Conservation (phyloP, 176 grass and related monocot genomes). For the Eleusine coracana region DNA sequence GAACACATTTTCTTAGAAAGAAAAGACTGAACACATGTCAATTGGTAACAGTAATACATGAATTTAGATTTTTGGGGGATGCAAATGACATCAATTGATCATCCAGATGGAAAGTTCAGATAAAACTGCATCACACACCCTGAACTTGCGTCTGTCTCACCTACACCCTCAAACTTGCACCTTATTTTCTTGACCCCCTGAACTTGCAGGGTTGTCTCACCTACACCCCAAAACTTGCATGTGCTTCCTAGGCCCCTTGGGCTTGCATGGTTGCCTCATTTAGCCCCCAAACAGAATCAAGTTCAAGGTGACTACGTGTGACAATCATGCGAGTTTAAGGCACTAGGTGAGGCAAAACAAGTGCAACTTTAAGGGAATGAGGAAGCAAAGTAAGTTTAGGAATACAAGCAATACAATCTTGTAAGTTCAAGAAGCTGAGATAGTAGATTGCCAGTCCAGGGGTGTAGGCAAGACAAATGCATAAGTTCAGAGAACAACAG, state of each 20-base stretch:
- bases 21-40: too few species aligned
- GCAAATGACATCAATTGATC: background rate
- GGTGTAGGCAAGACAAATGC: background rate
- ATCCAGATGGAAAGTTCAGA: constrained; percentile 11
- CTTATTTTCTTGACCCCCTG: too few species aligned
- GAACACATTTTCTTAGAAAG: background rate
- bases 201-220: background rate
- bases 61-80: background rate
- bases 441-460: background rate
- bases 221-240: background rate
- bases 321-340: too few species aligned
- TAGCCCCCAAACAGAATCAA: background rate
- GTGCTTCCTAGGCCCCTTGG: too few species aligned
- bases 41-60: background rate
- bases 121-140: background rate
- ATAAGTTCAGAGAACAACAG: background rate
- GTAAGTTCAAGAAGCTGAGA: too few species aligned
- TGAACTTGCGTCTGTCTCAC: too few species aligned
- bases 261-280: background rate
- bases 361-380: background rate
- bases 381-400: too few species aligned
- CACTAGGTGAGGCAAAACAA: background rate
- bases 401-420: too few species aligned
- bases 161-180: background rate
- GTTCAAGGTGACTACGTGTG: background rate